Evolutionary conservation across 2,329 filamentous ascomycete genomes (phyloP).

Genomic region (Fusarium nelsonii): DNA sequence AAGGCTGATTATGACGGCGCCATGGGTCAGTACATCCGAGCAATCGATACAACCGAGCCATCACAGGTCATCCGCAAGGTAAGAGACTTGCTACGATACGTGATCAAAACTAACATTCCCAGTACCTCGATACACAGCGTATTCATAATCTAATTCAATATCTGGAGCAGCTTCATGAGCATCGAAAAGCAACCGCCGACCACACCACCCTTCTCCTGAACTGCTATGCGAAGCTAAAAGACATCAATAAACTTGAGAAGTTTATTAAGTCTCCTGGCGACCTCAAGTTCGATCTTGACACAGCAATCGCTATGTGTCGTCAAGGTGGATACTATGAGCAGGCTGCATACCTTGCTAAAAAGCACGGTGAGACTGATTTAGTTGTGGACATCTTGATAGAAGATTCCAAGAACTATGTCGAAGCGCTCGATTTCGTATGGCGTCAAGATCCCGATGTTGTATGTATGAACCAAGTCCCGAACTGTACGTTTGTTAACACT

Average conservation of each 20-base stretch:
- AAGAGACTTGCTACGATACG: not conserved
- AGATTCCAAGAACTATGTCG: constrained; percentile 89
- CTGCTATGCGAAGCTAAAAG: constrained; percentile 97
- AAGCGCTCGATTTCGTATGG: constrained; percentile 93
- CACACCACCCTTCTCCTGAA: constrained; percentile 95
- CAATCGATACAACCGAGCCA: constrained; percentile 95
- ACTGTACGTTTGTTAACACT: constrained; percentile 49
- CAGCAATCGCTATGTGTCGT: constrained; percentile 95
- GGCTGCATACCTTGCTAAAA: constrained; percentile 92
- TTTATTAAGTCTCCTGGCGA: constrained; percentile 97
- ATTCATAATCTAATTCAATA: constrained; percentile 99
- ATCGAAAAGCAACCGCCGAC: constrained; percentile 91
- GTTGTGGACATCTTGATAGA: constrained; percentile 97
- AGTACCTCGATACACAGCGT: constrained; percentile 96
- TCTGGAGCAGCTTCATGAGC: constrained; percentile 94
- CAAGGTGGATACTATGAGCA: constrained; percentile 98
- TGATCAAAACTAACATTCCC: constrained; percentile 45
- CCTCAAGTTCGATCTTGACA: constrained; percentile 96
- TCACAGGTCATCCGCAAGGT: constrained; percentile 96
- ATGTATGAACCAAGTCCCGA: constrained; percentile 50
- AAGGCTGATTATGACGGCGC: constrained; percentile 96
- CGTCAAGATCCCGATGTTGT: constrained; percentile 83
- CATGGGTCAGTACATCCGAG: constrained; percentile 98
- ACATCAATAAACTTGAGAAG: constrained; percentile 93
- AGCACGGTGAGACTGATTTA: constrained; percentile 92